phyloP scores from a whole-genome alignment of 78 protist genomes.

The Acrasis kona region DNA sequence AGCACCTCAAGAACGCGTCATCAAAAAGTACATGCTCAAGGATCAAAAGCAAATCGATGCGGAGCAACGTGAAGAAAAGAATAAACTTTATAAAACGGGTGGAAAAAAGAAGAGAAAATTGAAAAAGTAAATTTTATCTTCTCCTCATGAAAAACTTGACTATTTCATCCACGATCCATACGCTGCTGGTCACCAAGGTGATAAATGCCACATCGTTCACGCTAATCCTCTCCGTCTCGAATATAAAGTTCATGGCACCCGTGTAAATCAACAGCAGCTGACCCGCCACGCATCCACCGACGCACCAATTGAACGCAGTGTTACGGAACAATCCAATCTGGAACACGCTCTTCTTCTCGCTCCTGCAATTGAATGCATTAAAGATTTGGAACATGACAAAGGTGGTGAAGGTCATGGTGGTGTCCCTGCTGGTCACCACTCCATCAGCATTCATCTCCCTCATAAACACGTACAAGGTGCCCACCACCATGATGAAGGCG shows the following conservation, averaged over 20 bases:
- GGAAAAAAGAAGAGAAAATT: not conserved
- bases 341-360: not conserved
- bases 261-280: constrained; percentile 37
- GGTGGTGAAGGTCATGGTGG: constrained; percentile 42
- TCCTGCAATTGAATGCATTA: constrained; percentile 41
- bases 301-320: not conserved
- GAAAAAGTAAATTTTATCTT: not conserved
- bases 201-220: too few relatives aligned
- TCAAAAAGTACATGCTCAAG: too few relatives aligned
- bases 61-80: not conserved
- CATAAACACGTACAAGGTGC: constrained; percentile 14
- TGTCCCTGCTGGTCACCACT: constrained; percentile 5
- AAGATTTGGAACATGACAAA: constrained; percentile 51
- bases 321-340: constrained; percentile 28
- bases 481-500: constrained; percentile 21
- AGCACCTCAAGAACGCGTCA: not conserved
- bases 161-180: not conserved
- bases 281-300: constrained; percentile 17
- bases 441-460: not conserved
- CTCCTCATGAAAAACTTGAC: not conserved
- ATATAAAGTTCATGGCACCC: constrained; percentile 20
- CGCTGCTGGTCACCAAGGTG: not conserved
- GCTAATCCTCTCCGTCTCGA: constrained; percentile 33
- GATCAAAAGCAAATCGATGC: not conserved
- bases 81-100: not conserved